Base-by-base conservation (phyloP, 2,329 filamentous ascomycete species). In the Mycogone perniciosa region DNA sequence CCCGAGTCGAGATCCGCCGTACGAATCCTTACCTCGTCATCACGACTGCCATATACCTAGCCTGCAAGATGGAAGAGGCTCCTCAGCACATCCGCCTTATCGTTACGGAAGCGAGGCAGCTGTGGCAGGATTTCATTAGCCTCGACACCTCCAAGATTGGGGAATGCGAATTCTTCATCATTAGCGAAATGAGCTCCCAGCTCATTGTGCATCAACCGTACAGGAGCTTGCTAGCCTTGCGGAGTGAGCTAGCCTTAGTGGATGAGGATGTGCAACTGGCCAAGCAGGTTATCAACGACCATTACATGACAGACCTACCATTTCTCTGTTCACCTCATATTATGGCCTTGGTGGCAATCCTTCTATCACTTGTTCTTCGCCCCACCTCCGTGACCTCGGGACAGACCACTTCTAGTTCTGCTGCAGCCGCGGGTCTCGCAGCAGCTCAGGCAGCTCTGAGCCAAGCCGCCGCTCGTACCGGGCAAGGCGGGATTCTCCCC, bases 41-140 rank as follows among this genome's bases (percentile, higher is more conserved):
- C 57, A 86, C 90, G n/a, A 97, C 93, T 1, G 88, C 92, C 5
- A 79, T 97, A 54, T 99, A 99, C 67, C 76, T 99, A 34, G 91
- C 93, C 20, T 96, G 90, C 73, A 99, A 99, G 71, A 96, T 95
- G 82, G 93, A 99, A 68, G 93, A 99, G 68, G 91, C 85, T 46
- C 93, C 93, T 3, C 92, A 97, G 67, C 93, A 99, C 67, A 97
- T 99, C 62, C 82, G 93, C 31, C 80, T 95, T 56, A 85, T 99
- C 52, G 85, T 93, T 8, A 85, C 83, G 43, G 93, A 99, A 67
- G 89, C 91, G 4, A 84, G 89, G 33, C 81, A 86, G 52, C 77
- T 95, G 53, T 96, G 89, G 89, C 85, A 88, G 61, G 88, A 91
- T 57, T 80, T 86, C 53, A 81, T 88, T 58, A 76, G 80, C 38